phyloP scores from a whole-genome alignment of 192 early-diverging fungal genomes.

The Geosiphon pyriformis region DNA sequence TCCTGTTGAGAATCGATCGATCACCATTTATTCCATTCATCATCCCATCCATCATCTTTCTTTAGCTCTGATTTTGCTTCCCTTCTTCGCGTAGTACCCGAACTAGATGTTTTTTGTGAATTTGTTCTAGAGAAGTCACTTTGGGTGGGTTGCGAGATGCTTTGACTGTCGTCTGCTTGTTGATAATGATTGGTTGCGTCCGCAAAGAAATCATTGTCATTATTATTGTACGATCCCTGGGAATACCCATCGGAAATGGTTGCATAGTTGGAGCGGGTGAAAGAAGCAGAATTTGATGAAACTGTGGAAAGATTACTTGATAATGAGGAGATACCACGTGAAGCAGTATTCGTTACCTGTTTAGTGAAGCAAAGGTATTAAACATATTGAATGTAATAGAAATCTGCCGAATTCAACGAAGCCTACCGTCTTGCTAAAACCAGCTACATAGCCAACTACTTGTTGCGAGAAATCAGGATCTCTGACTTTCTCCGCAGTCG shows the following conservation, averaged over 20 bases:
- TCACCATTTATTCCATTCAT: conserved; percentile 24
- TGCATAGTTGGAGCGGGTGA: conserved; percentile 26
- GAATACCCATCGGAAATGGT: conserved; percentile 24
- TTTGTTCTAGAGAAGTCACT: not conserved
- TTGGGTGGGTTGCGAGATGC: conserved; percentile 24
- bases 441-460: conserved; percentile 55
- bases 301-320: conserved; percentile 25
- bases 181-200: conserved; percentile 44
- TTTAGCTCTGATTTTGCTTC: not conserved
- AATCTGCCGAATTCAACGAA: not conserved
- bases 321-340: conserved; percentile 32
- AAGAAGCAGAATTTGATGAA: conserved; percentile 20
- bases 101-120: not conserved
- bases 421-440: conserved; percentile 49
- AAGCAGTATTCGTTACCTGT: conserved; percentile 37
- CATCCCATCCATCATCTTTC: conserved; percentile 18
- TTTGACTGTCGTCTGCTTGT: conserved; percentile 31
- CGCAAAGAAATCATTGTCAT: conserved; percentile 35
- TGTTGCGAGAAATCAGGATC: conserved; percentile 63
- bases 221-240: conserved; percentile 21
- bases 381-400: not conserved
- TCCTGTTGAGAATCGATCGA: not conserved
- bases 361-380: not conserved
- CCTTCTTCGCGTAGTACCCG: conserved; percentile 7
- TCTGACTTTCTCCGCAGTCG: conserved; percentile 53